Evolutionary conservation across 75 land plant species (phyloP).

Genomic region (Pinus tabuliformis): DNA sequence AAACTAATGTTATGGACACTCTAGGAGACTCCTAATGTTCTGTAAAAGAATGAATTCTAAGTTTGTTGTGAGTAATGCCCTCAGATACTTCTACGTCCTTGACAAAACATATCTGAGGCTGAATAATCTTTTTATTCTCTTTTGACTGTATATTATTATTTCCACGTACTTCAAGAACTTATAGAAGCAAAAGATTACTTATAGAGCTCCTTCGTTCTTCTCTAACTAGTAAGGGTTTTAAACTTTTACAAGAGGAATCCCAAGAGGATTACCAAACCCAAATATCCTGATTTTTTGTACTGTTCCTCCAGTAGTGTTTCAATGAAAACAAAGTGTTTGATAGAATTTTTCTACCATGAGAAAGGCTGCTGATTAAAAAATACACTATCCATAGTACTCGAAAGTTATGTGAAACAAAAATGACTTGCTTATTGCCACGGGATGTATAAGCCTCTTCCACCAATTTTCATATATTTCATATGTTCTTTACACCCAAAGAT

Average conservation of each 20-base stretch:
- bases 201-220: conserved; percentile 85
- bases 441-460: conserved; percentile 60
- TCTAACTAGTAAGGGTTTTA: no score
- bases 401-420: conserved; percentile 81
- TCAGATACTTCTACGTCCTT: conserved; percentile 69
- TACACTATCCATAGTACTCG: conserved; percentile 79
- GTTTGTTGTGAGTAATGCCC: conserved; percentile 58
- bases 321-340: conserved; percentile 70
- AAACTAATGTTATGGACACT: conserved; percentile 75
- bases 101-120: conserved; percentile 60
- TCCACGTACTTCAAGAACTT: conserved; percentile 40
- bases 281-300: conserved; percentile 75
- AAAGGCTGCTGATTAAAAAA: conserved; percentile 61
- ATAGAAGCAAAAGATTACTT: conserved; percentile 89
- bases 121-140: conserved; percentile 43
- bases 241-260: no score
- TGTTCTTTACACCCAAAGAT: conserved; percentile 48
- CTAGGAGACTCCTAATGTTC: conserved; percentile 30
- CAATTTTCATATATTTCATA: conserved; percentile 51
- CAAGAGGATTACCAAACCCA: no score
- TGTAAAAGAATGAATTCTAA: conserved; percentile 59
- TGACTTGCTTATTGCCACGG: conserved; percentile 69
- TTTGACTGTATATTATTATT: conserved; percentile 43
- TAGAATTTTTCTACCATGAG: conserved; percentile 59
- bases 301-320: conserved; percentile 84